phyloP scores from a whole-genome alignment of 192 early-diverging fungal species.

The Gigaspora rosea region DNA sequence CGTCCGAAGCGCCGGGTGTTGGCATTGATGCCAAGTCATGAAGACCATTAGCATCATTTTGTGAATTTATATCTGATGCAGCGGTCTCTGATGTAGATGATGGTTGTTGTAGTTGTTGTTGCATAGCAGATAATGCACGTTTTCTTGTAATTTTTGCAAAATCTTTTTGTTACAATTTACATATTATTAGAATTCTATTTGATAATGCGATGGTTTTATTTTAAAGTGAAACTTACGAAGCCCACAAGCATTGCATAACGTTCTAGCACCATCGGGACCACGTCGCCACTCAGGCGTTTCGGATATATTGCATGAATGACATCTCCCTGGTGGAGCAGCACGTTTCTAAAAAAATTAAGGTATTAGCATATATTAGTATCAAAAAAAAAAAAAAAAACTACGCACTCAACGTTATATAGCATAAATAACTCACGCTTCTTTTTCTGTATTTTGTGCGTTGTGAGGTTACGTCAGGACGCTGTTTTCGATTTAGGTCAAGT shows the following conservation, averaged over 20 bases:
- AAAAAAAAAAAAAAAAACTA: no score
- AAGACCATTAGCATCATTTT: no score
- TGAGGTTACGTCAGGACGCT: neutral
- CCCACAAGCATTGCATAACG: constrained; percentile 95
- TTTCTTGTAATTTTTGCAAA: constrained; percentile 31
- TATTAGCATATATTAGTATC: no score
- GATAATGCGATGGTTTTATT: neutral
- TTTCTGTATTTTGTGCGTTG: constrained; percentile 19
- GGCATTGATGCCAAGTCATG: neutral
- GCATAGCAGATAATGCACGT: constrained; percentile 6
- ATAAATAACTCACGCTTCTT: constrained; percentile 2
- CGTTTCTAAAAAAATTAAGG: constrained; percentile 36
- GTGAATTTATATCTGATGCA: neutral
- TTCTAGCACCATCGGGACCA: constrained; percentile 86
- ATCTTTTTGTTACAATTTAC: neutral
- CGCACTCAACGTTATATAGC: no score
- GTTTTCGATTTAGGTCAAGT: constrained; percentile 9
- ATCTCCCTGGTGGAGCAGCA: constrained; percentile 65
- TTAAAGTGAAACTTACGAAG: constrained; percentile 61
- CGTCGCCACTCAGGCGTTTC: constrained; percentile 96
- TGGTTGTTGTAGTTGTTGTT: constrained; percentile 12
- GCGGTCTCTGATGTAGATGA: neutral
- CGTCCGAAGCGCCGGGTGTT: neutral
- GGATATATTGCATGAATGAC: constrained; percentile 78
- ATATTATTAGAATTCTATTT: neutral